These are phyloP conservation scores for Annona squamosa DNA, from an alignment of 164 flowering plant genomes.

Conservation along the genomic window DNA sequence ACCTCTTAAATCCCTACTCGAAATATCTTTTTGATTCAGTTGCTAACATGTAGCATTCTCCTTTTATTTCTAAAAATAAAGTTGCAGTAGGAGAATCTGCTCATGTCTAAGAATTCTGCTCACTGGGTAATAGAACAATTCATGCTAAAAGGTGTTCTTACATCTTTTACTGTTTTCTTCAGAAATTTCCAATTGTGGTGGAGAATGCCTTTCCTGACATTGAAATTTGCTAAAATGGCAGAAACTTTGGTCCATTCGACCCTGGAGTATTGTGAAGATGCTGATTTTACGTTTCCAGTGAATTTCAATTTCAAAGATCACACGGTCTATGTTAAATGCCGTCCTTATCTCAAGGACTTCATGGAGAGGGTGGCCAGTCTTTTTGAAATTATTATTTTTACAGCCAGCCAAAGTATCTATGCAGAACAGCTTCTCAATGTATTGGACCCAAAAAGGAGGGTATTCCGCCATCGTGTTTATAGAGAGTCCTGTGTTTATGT, in stretches of 20 bases:
- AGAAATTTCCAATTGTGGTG: not conserved
- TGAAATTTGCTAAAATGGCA: slow-evolving; percentile 27
- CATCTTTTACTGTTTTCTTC: too few species aligned
- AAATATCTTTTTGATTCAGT: too few species aligned
- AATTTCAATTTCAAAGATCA: slow-evolving; percentile 72
- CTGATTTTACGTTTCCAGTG: slow-evolving; percentile 88
- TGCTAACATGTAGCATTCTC: too few species aligned
- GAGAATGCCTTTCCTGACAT: not conserved
- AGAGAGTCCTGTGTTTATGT: slow-evolving; percentile 90
- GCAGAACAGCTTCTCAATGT: slow-evolving; percentile 95
- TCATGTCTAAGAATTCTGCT: too few species aligned
- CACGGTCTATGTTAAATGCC: slow-evolving; percentile 79
- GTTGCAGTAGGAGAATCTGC: too few species aligned
- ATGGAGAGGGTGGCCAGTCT: slow-evolving; percentile 73
- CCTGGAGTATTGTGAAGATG: slow-evolving; percentile 79
- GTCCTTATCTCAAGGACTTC: slow-evolving; percentile 80
- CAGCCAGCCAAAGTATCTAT: slow-evolving; percentile 98
- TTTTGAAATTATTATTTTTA: slow-evolving; percentile 89
- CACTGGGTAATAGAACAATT: too few species aligned
- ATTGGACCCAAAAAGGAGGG: slow-evolving; percentile 83
- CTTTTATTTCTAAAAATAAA: too few species aligned
- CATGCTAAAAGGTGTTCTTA: too few species aligned
- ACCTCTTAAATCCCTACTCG: too few species aligned
- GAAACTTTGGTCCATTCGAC: slow-evolving; percentile 95
- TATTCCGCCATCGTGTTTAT: slow-evolving; percentile 81